Evolutionary conservation across 495 filamentous ascomycete genomes (phyloP).

Genomic region (Amniculicola lignicola): DNA sequence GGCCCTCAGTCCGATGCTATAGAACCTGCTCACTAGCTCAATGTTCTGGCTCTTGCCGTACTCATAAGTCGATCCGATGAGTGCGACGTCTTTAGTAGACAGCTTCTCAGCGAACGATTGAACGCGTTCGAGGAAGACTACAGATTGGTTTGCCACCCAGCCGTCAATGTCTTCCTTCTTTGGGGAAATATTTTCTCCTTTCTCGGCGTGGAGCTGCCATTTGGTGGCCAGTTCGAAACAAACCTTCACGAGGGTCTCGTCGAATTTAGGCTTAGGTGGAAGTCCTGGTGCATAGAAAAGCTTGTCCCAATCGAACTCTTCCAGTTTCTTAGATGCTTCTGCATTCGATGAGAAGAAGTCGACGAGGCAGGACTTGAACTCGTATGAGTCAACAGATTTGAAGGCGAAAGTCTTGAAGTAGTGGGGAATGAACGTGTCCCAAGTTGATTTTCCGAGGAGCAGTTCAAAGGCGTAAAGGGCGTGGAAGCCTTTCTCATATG

Average conservation of each 20-base stretch:
- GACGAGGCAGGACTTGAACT: conserved; percentile 84
- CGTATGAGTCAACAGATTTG: conserved; percentile 83
- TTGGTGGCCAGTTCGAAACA: conserved; percentile 78
- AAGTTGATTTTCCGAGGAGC: conserved; percentile 78
- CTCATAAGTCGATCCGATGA: conserved; percentile 70
- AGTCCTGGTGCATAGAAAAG: conserved; percentile 83
- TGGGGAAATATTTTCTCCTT: conserved; percentile 58
- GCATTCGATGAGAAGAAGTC: conserved; percentile 74
- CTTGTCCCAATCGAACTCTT: conserved; percentile 72
- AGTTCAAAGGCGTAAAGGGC: conserved; percentile 83
- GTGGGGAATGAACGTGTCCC: conserved; percentile 90
- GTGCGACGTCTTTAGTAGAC: conserved; percentile 56
- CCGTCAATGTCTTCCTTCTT: conserved; percentile 61
- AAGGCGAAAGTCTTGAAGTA: conserved; percentile 33
- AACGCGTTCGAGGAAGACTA: conserved; percentile 82
- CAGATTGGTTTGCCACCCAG: conserved; percentile 78
- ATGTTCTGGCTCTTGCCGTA: conserved; percentile 70
- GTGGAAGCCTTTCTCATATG: conserved; percentile 75
- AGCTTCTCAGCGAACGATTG: conserved; percentile 63
- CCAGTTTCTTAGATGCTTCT: conserved; percentile 62
- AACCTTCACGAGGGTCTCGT: conserved; percentile 80
- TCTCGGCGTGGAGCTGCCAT: conserved; percentile 58
- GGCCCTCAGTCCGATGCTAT: conserved; percentile 71
- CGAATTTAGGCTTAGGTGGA: conserved; percentile 85
- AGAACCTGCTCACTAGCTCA: conserved; percentile 77